Base-by-base conservation (phyloP, 2,329 filamentous ascomycete genomes). In the Mycosphaerella sp. region DNA sequence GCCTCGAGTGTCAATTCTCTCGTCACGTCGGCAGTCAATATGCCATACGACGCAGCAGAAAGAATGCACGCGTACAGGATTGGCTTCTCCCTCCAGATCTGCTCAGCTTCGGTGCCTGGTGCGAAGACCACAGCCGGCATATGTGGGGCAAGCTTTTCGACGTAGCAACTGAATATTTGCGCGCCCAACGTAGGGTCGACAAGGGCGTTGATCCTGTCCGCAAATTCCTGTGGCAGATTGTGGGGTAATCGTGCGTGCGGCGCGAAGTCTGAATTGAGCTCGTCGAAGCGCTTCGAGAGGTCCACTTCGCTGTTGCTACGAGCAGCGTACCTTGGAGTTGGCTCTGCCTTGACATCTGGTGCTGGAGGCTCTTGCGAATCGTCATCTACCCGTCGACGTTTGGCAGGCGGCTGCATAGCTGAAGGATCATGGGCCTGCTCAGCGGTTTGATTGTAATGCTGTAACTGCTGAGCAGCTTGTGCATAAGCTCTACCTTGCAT, bases 1-100 rank as follows among this genome's bases (percentile, higher is more conserved):
- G 89, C 71, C 61, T 93, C 83, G 54, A 78, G 79, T 8, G 84
- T 78, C 12, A 95, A 71, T 21, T 73, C 71, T 8, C 78, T 74
- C 64, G 89, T 86, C 3, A 75, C 63, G 2, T 79, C 72, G n/a
- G 76, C 72, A 13, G 73, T 68, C 9, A 81, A 71, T 2, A 71
- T 70, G 3, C 76, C 76, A 43, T 70, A 71, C 2, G 78, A 75
- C 0, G 79, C 75, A 8, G 76, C 73, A 13, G 75, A 74, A 12
- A 84, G 60, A 13, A 84, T 77, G 2, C 78, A 73, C 10, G 82
- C 71, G 57, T 84, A 82, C 0, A 85, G 68, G 7, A 79, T 68
- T 0, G 81, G 81, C 64, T 80, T 83, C 44, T 75, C 74, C 41
- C 75, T 75, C 30, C 80, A 77, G 7, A 83, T 63, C 14, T 78